Percentiles rank a stretch among this genome's conserved stretches.
phyloP scores from a whole-genome alignment of 1,139 yeast species.

The Zygosaccharomyces sapae region DNA sequence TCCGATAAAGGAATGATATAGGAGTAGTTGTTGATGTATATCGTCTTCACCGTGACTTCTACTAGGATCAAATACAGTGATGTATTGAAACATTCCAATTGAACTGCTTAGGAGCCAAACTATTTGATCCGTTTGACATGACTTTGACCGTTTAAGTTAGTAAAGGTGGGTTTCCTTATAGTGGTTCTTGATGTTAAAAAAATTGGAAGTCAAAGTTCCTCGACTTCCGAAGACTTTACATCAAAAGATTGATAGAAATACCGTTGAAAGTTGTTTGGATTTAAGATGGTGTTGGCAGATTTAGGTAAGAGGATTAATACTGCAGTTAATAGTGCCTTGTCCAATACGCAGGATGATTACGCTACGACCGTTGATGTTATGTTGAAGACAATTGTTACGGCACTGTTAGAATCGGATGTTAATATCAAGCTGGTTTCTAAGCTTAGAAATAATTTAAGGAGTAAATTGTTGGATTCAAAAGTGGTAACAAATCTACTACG shows the following conservation, averaged over 20 bases:
- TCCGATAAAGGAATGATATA: slow-evolving; percentile 30
- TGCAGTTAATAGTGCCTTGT: slow-evolving; percentile 68
- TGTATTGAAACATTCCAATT: slow-evolving; percentile 23
- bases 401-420: slow-evolving; percentile 87
- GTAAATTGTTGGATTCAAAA: slow-evolving; percentile 43
- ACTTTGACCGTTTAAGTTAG: slow-evolving; percentile 3
- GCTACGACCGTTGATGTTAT: slow-evolving; percentile 55
- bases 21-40: slow-evolving; percentile 25
- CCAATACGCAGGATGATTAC: slow-evolving; percentile 56
- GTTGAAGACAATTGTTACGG: slow-evolving; percentile 85
- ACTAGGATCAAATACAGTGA: slow-evolving; percentile 31
- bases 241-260: too few species aligned
- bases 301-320: slow-evolving; percentile 80
- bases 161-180: slow-evolving; percentile 4
- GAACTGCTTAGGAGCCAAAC: neutral
- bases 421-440: slow-evolving; percentile 77
- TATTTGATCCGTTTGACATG: slow-evolving; percentile 3
- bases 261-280: neutral
- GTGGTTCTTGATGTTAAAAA: neutral
- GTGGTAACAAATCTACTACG: slow-evolving; percentile 22
- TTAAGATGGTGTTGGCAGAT: slow-evolving; percentile 85
- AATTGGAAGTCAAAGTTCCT: neutral
- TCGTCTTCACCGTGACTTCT: slow-evolving; percentile 24
- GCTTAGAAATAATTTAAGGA: slow-evolving; percentile 68
- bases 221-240: neutral